Percentiles rank a stretch among this genome's conserved stretches.
These are phyloP conservation scores for Fusarium virguliforme DNA, from an alignment of 2,329 filamentous ascomycete genomes.

Conservation along the genomic window DNA sequence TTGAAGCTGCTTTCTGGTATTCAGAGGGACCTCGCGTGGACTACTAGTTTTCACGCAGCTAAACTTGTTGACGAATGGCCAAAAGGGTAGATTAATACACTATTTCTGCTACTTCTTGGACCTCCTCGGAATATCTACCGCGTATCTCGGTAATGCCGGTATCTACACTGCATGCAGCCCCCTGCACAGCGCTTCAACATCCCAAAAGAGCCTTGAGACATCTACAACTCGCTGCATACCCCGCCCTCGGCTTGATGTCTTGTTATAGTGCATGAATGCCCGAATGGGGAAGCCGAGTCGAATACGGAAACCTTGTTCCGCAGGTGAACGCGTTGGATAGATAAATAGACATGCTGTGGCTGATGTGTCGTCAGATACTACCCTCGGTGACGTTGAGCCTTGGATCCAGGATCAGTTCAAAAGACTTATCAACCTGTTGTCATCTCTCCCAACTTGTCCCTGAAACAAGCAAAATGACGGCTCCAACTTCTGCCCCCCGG, in stretches of 20 bases:
- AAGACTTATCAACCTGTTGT: background rate
- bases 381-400: background rate
- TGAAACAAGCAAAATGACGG: background rate
- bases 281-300: background rate
- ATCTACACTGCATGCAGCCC: background rate
- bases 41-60: conserved; percentile 59
- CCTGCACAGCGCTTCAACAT: background rate
- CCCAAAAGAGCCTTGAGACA: background rate
- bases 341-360: conserved; percentile 3
- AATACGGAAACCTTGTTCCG: background rate
- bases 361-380: background rate
- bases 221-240: background rate
- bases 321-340: conserved; percentile 1
- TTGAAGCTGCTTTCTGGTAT: conserved; percentile 71
- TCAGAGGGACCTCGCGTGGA: conserved; percentile 76
- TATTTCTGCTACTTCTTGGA: background rate
- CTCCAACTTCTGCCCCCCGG: conserved; percentile 14
- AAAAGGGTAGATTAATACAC: background rate
- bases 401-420: background rate
- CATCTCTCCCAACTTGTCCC: fast-evolving
- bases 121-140: background rate
- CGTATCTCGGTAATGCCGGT: background rate
- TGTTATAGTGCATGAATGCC: background rate
- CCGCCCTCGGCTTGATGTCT: conserved; percentile 3
- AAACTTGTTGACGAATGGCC: conserved; percentile 45